Percentiles rank a stretch among this genome's conserved stretches.
These are phyloP conservation scores for Pelargonium citronellum DNA, from an alignment of 441 rosid genomes.

Conservation along the genomic window DNA sequence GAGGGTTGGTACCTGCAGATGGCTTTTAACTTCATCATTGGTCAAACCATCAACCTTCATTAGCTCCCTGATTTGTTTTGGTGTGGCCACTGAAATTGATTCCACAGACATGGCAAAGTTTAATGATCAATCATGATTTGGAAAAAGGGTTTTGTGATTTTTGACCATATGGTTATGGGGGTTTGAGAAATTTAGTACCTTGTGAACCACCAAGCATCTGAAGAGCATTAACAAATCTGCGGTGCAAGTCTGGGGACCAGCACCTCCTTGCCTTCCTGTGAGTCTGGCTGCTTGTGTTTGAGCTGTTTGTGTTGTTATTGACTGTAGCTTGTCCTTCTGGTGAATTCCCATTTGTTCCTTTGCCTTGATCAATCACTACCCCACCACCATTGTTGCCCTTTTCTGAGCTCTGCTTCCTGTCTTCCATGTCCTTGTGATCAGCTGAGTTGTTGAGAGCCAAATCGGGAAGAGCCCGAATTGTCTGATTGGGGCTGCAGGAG, in stretches of 20 bases:
- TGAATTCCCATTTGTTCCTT: slow-evolving; percentile 26
- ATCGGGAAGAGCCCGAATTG: slow-evolving; percentile 41
- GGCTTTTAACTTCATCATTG: slow-evolving; percentile 78
- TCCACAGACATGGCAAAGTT: no score
- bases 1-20: slow-evolving; percentile 44
- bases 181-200: slow-evolving; percentile 39
- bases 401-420: slow-evolving; percentile 30
- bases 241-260: slow-evolving; percentile 97
- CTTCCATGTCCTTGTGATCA: slow-evolving; percentile 40
- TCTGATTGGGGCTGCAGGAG: slow-evolving; percentile 22
- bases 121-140: no score
- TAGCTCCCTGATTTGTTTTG: slow-evolving; percentile 63
- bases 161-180: no score
- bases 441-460: slow-evolving; percentile 45
- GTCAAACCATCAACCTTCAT: slow-evolving; percentile 83
- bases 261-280: slow-evolving; percentile 90
- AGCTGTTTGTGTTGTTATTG: slow-evolving; percentile 16
- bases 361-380: slow-evolving; percentile 31
- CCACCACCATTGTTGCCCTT: slow-evolving; percentile 32
- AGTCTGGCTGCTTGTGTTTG: slow-evolving; percentile 37
- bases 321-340: slow-evolving; percentile 34
- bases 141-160: no score
- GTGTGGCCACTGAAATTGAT: slow-evolving; percentile 49
- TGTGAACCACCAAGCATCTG: slow-evolving; percentile 99
- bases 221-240: slow-evolving; percentile 87